Base-by-base conservation (phyloP, 2,329 filamentous ascomycete genomes). In the Aspergillus quadricinctus region DNA sequence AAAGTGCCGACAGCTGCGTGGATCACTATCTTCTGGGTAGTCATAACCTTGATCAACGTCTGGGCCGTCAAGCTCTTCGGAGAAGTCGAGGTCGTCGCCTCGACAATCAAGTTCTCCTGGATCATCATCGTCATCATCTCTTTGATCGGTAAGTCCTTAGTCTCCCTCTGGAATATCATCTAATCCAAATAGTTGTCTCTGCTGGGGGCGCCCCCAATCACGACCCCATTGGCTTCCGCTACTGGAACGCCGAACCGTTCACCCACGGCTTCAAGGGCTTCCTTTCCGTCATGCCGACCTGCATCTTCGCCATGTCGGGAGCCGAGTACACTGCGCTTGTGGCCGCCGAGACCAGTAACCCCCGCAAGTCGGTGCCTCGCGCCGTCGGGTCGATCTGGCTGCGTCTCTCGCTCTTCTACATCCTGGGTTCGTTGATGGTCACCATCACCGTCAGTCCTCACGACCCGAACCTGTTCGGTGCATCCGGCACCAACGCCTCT, bases 111-210 rank as follows among this genome's bases (percentile, higher is more conserved):
- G 57, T 78, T 80, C 40, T 69, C 72, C 35, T 79, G 77, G 76
- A 78, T 80, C 53, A 73, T 80, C 53, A 70, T 79, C 25, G 75
- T 79, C 59, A 79, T 80, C 60, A 72, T 79, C 49, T 76, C 75
- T 17, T 66, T 76, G 41, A 72, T 73, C 48, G 66, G 67, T 69
- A 53, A 46, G 66, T 57, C 10, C 17, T 29, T 41, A 17, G 9
- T 17, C 4, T 46, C 2, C 5, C 7, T 5, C 31, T 17, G 6
- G 31, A 7, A 17, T 14, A 17, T 48, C 29, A 11, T 9, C 4
- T 14, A 14, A 28, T 28, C 4, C 14, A 23, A 57, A 66, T 72
- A 62, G 72, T 78, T 48, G 70, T 78, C 37, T 76, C 75, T 10
- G 77, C 77, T n/a, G 77, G 77, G 7, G 76, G 76, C 8, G 76